phyloP scores from a whole-genome alignment of 2,329 filamentous ascomycete species.

The Cladosporium phlei region DNA sequence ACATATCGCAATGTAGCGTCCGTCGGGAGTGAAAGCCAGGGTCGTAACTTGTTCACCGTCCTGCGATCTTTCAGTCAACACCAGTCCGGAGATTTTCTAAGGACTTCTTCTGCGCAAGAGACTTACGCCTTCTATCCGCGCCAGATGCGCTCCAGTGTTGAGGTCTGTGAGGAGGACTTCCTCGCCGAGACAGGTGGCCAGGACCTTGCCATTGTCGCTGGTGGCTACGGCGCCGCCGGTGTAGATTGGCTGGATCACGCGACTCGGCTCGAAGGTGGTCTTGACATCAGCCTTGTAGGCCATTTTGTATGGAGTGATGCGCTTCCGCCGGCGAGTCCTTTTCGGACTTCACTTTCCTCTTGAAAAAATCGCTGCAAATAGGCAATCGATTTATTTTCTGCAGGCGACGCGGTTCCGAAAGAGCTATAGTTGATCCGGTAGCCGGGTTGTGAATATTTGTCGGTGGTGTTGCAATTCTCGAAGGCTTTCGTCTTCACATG shows the following conservation, averaged over 20 bases:
- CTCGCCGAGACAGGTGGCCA: constrained; percentile 87
- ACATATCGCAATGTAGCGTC: constrained; percentile 82
- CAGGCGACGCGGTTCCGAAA: no score
- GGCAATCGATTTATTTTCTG: background rate
- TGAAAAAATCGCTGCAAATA: background rate
- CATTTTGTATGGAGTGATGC: constrained; percentile 31
- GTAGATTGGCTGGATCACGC: constrained; percentile 86
- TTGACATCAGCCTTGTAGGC: constrained; percentile 58
- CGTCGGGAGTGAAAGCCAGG: constrained; percentile 76
- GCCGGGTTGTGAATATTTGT: no score
- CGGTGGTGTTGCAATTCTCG: no score
- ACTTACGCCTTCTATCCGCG: constrained; percentile 78
- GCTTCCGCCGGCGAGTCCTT: background rate
- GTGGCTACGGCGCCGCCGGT: constrained; percentile 85
- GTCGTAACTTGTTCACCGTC: constrained; percentile 70
- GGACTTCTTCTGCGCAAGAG: constrained; percentile 14
- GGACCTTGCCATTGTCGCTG: constrained; percentile 71
- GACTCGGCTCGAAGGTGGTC: constrained; percentile 82
- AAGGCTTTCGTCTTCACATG: no score
- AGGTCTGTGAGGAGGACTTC: constrained; percentile 85
- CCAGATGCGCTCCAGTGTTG: constrained; percentile 74
- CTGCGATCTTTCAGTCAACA: constrained; percentile 39
- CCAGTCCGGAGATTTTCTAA: constrained; percentile 26
- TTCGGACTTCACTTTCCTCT: background rate
- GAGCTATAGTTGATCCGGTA: no score